Conservation (phyloP, 106 monocot genomes). For the Dioscorea dumetorum region DNA sequence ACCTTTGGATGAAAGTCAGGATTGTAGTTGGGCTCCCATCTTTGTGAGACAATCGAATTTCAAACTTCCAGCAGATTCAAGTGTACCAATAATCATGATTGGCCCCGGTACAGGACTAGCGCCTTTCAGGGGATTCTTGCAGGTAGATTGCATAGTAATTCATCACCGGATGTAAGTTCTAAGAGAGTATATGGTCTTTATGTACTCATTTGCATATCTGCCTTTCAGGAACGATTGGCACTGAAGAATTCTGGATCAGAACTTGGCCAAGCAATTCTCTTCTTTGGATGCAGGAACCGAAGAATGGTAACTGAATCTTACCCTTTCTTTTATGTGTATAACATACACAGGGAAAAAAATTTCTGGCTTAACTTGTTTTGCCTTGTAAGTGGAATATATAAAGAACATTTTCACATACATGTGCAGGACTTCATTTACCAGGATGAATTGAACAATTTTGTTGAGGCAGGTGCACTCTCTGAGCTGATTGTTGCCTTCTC, state of each 20-base stretch:
- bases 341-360: too few species aligned
- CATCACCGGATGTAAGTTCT: not conserved
- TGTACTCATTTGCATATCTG: not conserved
- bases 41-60: constrained; percentile 91
- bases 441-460: constrained; percentile 75
- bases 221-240: constrained; percentile 43
- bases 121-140: constrained; percentile 91
- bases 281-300: constrained; percentile 65
- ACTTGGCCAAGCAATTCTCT: constrained; percentile 49
- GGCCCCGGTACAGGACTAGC: constrained; percentile 92
- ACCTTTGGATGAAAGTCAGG: constrained; percentile 38
- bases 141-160: constrained; percentile 31
- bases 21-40: constrained; percentile 77
- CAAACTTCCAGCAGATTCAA: constrained; percentile 65
- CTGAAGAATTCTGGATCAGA: constrained; percentile 42
- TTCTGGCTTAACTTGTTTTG: not conserved
- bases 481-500: constrained; percentile 85
- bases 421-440: constrained; percentile 84
- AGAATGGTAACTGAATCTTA: constrained; percentile 29
- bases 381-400: not conserved
- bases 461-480: constrained; percentile 58
- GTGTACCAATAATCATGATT: constrained; percentile 82
- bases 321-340: too few species aligned
- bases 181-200: not conserved
- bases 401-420: not conserved